Conservation (phyloP, 2,329 filamentous ascomycete species). For the Mycosphaerella arachidis region DNA sequence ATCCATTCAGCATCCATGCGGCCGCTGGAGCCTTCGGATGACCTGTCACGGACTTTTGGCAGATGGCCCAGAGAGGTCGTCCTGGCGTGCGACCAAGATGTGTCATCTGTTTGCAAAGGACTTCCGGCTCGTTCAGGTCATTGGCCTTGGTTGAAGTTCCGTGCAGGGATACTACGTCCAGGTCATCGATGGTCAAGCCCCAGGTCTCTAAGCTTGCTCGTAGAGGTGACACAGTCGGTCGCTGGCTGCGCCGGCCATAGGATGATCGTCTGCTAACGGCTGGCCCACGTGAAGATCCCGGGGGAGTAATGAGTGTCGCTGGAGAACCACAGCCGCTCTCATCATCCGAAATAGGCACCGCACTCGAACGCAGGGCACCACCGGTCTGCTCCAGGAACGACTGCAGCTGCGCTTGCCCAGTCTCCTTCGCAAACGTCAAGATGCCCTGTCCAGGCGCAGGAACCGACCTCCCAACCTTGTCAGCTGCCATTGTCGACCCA, state of each 20-base stretch:
- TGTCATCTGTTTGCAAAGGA: conserved; percentile 91
- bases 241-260: conserved; percentile 85
- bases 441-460: conserved; percentile 96
- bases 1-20: conserved; percentile 99
- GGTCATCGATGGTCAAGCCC: conserved; percentile 95
- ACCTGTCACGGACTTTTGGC: conserved; percentile 98
- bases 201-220: conserved; percentile 94
- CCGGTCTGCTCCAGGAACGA: conserved; percentile 63
- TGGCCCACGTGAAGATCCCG: not conserved
- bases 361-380: conserved; percentile 90
- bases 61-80: conserved; percentile 92
- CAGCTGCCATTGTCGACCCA: conserved; percentile 89
- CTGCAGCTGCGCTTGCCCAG: not conserved
- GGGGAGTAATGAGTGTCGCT: not conserved
- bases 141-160: conserved; percentile 97
- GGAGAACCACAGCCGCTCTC: not conserved
- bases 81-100: conserved; percentile 95
- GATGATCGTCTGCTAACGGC: conserved; percentile 87
- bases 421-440: conserved; percentile 86
- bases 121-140: conserved; percentile 98
- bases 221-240: conserved; percentile 84
- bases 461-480: conserved; percentile 99
- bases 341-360: conserved; percentile 57
- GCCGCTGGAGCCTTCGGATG: conserved; percentile 98
- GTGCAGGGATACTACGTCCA: conserved; percentile 95